Base-by-base conservation (phyloP, 1,284 basidiomycete species). In the Garcileccinum viscosum region DNA sequence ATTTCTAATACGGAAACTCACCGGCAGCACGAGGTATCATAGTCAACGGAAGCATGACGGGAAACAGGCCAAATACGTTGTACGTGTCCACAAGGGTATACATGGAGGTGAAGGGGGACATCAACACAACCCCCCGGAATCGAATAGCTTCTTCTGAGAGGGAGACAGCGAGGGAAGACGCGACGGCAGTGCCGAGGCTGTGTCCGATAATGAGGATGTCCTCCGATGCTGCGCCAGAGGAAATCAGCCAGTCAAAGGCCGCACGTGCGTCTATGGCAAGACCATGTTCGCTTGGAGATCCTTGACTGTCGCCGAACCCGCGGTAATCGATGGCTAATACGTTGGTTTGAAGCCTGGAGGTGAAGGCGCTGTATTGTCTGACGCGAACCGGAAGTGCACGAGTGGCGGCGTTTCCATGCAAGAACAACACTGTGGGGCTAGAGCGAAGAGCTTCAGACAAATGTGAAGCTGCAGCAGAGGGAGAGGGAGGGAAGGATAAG, bases 291-390 rank as follows among this genome's bases (percentile, higher is more conserved):
- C 87, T 89, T 0, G 96, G 96, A 1, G 78, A 80, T 1, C 96
- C 95, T 1, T 88, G 87, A 67, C 95, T 96, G 77, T 99, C 96
- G 1, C 86, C 97, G 75, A 94, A 99, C 0, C 97, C 97, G n/a
- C 95, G 89, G 78, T 97, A 97, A 80, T 98, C 96, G 59, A 95
- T 89, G 0, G 90, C 91, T 27, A 98, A 81, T 2, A 98, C 91
- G 77, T 97, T 98, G 22, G 86, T 88, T 27, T 85, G 83, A 1
- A 95, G 82, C 2, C 91, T 86, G 2, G 88, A 84, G 0, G 92
- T 86, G 71, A 92, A 89, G 0, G 85, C 82, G 14, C 85, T 80
- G 77, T 94, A 93, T 56, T 90, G 85, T 5, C 84, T 85, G 14
- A 94, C 82, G 12, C 95, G 91, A 64, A 86, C 87, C 1, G 82